These are phyloP conservation scores for Salix suchowensis DNA, from an alignment of 345 rosid species.

Conservation along the genomic window DNA sequence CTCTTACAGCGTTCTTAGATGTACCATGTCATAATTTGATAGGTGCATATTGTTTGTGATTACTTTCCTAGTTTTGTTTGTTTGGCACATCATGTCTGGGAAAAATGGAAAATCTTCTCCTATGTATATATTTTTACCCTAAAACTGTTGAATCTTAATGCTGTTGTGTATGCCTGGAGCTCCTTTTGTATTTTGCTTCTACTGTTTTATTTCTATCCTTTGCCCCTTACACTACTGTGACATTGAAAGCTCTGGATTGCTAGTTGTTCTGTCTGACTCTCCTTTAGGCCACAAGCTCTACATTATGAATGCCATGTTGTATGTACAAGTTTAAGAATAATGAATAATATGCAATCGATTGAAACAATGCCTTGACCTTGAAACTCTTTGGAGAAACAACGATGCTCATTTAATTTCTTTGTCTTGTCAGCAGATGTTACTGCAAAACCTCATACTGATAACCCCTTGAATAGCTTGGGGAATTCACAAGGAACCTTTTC, in stretches of 20 bases:
- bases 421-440: constrained; percentile 39
- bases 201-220: not conserved
- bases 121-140: not conserved
- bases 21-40: constrained; percentile 1
- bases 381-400: not conserved
- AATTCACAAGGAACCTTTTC: constrained; percentile 25
- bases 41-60: constrained; percentile 5
- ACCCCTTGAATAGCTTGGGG: constrained; percentile 29
- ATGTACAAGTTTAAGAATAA: not conserved
- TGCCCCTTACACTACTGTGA: not conserved
- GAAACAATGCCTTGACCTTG: not conserved
- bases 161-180: not conserved
- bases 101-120: not conserved
- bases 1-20: not conserved
- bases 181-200: not conserved
- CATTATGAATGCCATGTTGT: not conserved
- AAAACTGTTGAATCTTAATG: not conserved
- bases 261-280: not conserved
- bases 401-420: constrained; percentile 11
- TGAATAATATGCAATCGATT: not conserved
- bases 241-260: not conserved
- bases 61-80: not conserved
- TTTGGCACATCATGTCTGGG: not conserved
- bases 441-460: constrained; percentile 37
- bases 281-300: not conserved